Evolutionary conservation across 257 asterid species (phyloP), one percentile per base, ranked within the genome.

Genomic region (Plantago elongata): DNA sequence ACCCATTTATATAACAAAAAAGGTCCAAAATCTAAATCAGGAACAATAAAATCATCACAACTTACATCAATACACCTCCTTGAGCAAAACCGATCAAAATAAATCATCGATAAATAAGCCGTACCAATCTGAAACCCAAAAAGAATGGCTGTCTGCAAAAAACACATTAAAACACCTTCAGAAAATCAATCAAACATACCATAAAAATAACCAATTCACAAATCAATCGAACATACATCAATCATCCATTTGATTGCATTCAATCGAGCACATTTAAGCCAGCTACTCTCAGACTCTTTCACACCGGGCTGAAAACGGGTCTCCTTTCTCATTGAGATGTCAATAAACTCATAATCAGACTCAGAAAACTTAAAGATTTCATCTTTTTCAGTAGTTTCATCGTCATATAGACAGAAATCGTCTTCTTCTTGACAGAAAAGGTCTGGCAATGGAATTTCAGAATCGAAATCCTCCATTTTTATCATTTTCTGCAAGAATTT

Each of bases 381-480:
- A 45, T 73, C 72, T 61, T 63, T 57, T 51, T 56, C 17, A 4
- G 8, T 7, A 7, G 8, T 34, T 34, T 34, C 40, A 18, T 47
- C 10, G 49, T 67, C 66, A 18, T 27, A 14, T 45, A 81, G 65
- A 51, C 66, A 63, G 22, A 81, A 58, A n/a, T 62, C 77, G 30
- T 72, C 74, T 67, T 84, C 91, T 46, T 84, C 91, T 46, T 65
- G 13, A 10, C 87, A 81, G 15, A 76, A 51, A 46, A 81, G 90
- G 59, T 54, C 49, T 7, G 81, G 66, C 13, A 60, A 66, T 40
- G 79, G 66, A 11, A 57, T 64, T 29, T 76, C 66, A 62, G 54
- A 44, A 17, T 54, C 63, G 58, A 57, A 52, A 55, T 54, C 64
- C 59, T 64, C 62, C 79, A 75, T 69, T 75, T 57, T 51, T 14